Evolutionary conservation across 2,329 filamentous ascomycete genomes (phyloP).

Genomic region (Zasmidium cellare): DNA sequence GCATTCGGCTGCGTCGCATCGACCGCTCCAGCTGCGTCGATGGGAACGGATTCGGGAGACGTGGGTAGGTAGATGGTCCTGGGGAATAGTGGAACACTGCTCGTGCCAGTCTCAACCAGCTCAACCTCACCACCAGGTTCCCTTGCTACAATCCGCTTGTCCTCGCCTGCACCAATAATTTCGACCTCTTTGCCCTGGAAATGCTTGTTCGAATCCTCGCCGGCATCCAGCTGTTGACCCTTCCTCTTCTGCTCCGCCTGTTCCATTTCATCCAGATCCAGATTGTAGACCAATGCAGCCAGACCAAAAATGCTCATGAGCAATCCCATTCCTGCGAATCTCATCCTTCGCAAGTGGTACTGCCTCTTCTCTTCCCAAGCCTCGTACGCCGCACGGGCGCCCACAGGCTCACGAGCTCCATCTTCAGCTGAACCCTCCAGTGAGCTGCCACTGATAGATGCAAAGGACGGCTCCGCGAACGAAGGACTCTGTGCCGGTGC

Average conservation of each 20-base stretch:
- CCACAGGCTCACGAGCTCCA: conserved; percentile 21
- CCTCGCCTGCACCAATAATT: conserved; percentile 63
- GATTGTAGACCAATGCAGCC: conserved; percentile 31
- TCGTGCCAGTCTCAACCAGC: conserved; percentile 78
- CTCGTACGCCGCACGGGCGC: conserved; percentile 26
- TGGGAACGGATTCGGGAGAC: conserved; percentile 32
- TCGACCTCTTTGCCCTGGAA: conserved; percentile 59
- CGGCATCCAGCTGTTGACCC: conserved; percentile 35
- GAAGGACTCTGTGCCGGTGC: conserved; percentile 22
- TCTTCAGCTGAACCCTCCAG: neutral
- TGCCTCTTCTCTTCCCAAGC: conserved; percentile 31
- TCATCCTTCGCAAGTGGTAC: conserved; percentile 35
- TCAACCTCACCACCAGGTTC: conserved; percentile 60
- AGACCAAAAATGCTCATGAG: conserved; percentile 33
- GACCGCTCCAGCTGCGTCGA: conserved; percentile 15
- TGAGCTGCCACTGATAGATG: conserved; percentile 8
- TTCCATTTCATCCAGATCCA: conserved; percentile 36
- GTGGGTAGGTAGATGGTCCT: conserved; percentile 65
- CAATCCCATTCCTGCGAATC: conserved; percentile 38
- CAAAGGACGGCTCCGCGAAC: conserved; percentile 20
- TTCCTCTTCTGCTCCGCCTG: conserved; percentile 26
- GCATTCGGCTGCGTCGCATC: conserved; percentile 28
- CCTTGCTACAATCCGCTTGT: conserved; percentile 47
- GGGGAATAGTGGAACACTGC: conserved; percentile 77
- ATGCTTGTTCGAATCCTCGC: conserved; percentile 34